Conservation (phyloP, 768 basidiomycete species). For the Boletus patriciae region DNA sequence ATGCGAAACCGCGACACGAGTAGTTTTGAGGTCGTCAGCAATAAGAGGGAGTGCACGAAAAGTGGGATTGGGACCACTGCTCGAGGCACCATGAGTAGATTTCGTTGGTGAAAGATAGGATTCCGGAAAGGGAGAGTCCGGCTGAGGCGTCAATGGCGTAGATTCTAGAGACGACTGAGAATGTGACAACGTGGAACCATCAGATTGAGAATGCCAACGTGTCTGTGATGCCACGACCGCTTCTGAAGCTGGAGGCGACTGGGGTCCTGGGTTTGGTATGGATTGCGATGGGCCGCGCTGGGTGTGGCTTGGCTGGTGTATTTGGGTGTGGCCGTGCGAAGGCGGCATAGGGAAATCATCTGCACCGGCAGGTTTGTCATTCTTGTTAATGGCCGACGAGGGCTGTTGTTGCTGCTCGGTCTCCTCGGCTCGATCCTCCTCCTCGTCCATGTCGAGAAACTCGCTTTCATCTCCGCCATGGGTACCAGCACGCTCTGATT, state of each 20-base stretch:
- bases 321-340: conserved; percentile 25
- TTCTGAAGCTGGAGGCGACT: conserved; percentile 19
- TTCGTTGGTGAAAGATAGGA: conserved; percentile 32
- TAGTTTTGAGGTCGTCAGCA: conserved; percentile 68
- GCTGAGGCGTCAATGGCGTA: conserved; percentile 14
- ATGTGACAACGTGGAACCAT: conserved; percentile 22
- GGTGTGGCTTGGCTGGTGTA: conserved; percentile 3
- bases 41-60: conserved; percentile 77
- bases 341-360: conserved; percentile 57
- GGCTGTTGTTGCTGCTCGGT: conserved; percentile 11
- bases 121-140: conserved; percentile 31
- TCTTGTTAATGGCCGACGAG: conserved; percentile 8
- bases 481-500: conserved; percentile 10
- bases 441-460: conserved; percentile 62
- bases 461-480: conserved; percentile 42
- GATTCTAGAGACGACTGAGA: conserved; percentile 27
- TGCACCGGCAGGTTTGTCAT: conserved; percentile 38
- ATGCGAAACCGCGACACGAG: conserved; percentile 68
- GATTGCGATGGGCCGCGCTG: conserved; percentile 15
- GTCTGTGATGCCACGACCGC: conserved; percentile 19
- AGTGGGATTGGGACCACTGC: conserved; percentile 36
- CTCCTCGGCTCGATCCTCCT: conserved; percentile 30
- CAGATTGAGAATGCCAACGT: conserved; percentile 24
- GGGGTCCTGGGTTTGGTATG: conserved; percentile 14
- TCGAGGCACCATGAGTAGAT: conserved; percentile 18